phyloP scores from a whole-genome alignment of 2,329 filamentous ascomycete species.

The Fusarium longipes region DNA sequence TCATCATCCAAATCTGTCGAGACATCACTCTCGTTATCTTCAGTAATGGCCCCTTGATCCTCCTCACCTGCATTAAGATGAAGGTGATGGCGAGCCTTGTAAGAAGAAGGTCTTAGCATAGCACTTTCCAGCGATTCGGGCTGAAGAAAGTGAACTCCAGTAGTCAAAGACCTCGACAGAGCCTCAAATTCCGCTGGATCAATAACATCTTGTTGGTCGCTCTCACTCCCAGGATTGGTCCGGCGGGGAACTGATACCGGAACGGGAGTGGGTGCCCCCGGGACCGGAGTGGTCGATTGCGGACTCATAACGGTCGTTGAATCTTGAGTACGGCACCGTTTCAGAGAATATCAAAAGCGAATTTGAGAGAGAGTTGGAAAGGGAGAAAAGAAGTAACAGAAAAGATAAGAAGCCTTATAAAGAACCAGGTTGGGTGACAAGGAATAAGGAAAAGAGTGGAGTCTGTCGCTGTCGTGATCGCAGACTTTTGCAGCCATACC shows the following conservation, averaged over 20 bases:
- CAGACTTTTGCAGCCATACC: slow-evolving; percentile 32
- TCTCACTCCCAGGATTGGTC: slow-evolving; percentile 27
- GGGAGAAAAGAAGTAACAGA: background rate
- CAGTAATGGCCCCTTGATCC: slow-evolving; percentile 12
- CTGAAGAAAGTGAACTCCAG: slow-evolving; percentile 54
- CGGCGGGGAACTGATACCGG: slow-evolving; percentile 41
- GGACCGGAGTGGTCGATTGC: slow-evolving; percentile 7
- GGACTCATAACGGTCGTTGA: slow-evolving; percentile 18
- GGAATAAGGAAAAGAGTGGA: slow-evolving; percentile 31
- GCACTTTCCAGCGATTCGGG: slow-evolving; percentile 56
- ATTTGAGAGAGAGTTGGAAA: background rate
- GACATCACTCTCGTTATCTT: slow-evolving; percentile 20
- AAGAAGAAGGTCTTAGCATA: slow-evolving; percentile 50
- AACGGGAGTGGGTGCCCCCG: slow-evolving; percentile 15
- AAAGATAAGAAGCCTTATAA: background rate
- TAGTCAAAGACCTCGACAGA: slow-evolving; percentile 56
- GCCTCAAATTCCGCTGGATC: slow-evolving; percentile 42
- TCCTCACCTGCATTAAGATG: slow-evolving; percentile 17
- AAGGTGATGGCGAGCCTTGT: slow-evolving; percentile 37
- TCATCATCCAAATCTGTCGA: slow-evolving; percentile 14
- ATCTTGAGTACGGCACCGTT: background rate
- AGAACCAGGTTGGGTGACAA: slow-evolving; percentile 16
- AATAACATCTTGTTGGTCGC: slow-evolving; percentile 24
- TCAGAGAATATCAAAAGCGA: background rate
- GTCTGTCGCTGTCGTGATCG: slow-evolving; percentile 41